Base-by-base conservation (phyloP, 2,329 filamentous ascomycete genomes). In the Lachnellula occidentalis region DNA sequence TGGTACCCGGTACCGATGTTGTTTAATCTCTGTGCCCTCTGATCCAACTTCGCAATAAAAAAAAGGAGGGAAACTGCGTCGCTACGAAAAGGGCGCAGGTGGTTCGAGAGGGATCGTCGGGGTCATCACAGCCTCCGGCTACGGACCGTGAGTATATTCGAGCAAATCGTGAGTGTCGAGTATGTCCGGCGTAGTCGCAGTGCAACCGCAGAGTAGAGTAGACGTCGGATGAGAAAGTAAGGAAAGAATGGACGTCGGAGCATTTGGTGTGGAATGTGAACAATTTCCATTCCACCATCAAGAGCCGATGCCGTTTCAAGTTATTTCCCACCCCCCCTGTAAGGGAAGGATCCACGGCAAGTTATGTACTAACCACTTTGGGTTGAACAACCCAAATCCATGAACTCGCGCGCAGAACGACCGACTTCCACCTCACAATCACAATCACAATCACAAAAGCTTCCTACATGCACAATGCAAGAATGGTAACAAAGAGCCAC, bases 111-210 rank as follows among this genome's bases (percentile, higher is more conserved):
- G 34, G 42, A 46, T 45, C 34, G 42, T 31, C 21, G 43, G 11
- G 19, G 11, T 24, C 31, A 39, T 27, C 17, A 34, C 48, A 36
- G 42, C 27, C 21, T 39, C 37, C 21, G 45, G 45, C 45, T 22
- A 39, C 21, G 31, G 49, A 56, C 47, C 34, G 15, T 36, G 24
- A 21, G 17, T 31, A 22, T 19, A 42, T 42, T 12, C 31, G 39
- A 45, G n/a, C 24, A 17, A 15, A 45, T 41, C 24, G 27, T 50
- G 45, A 45, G 45, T 31, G 48, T 50, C 55, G 60, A 59, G 55
- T 59, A 61, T 56, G 60, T 43, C 58, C 60, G 53, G 60, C 57
- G 58, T 62, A 59, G 58, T 61, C 58, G 58, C 52, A 48, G 27
- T 31, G 9, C 27, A 31, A 31, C 27, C 27, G 27, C 27, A 31